phyloP scores from a whole-genome alignment of 2,329 filamentous ascomycete genomes.

The Calonectria hongkongensis region DNA sequence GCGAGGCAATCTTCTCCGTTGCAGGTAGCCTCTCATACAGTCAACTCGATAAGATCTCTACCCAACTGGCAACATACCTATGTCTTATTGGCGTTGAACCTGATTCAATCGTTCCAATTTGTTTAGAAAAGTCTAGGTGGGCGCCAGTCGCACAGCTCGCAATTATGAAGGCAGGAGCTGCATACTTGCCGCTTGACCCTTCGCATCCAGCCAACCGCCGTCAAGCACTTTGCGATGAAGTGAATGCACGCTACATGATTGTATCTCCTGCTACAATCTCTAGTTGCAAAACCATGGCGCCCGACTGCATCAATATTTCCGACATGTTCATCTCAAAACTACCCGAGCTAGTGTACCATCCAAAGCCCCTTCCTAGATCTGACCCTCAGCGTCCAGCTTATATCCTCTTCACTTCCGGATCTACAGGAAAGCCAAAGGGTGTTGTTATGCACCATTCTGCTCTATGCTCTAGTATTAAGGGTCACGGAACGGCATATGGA shows the following conservation, averaged over 20 bases:
- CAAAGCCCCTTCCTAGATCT: neutral
- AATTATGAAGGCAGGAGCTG: conserved; percentile 51
- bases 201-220: conserved; percentile 40
- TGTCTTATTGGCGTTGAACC: conserved; percentile 32
- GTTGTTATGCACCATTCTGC: conserved; percentile 59
- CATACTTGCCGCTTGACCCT: conserved; percentile 51
- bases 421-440: conserved; percentile 73
- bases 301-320: conserved; percentile 1
- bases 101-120: conserved; percentile 38
- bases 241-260: conserved; percentile 32
- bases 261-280: conserved; percentile 18
- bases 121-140: conserved; percentile 52
- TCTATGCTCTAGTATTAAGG: conserved; percentile 27
- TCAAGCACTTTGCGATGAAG: conserved; percentile 8
- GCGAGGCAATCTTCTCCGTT: conserved; percentile 40
- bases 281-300: conserved; percentile 4
- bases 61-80: conserved; percentile 18
- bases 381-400: conserved; percentile 7
- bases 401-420: conserved; percentile 72
- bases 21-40: conserved; percentile 45
- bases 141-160: conserved; percentile 49
- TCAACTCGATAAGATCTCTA: conserved; percentile 9
- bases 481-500: conserved; percentile 22
- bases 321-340: conserved; percentile 14
- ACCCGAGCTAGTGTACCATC: neutral